These are phyloP conservation scores for Elymus sibiricus DNA, from an alignment of 176 grass and related monocot species.

Conservation along the genomic window DNA sequence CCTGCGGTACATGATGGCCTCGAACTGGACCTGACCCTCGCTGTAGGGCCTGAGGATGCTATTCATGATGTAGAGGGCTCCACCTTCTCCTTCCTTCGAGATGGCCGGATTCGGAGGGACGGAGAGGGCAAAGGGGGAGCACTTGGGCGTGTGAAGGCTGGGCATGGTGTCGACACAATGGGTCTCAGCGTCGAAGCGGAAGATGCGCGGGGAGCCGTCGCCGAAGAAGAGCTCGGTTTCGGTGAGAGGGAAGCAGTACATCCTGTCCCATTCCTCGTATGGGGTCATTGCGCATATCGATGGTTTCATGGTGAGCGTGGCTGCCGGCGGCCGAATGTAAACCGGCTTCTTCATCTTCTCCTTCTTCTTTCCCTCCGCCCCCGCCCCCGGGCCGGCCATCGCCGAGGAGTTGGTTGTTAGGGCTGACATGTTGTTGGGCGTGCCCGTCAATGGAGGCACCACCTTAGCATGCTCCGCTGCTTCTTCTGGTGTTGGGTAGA, in stretches of 20 bases:
- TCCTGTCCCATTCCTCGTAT: neutral
- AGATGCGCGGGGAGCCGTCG: neutral
- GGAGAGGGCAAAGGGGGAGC: neutral
- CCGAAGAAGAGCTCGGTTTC: neutral
- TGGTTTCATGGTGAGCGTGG: neutral
- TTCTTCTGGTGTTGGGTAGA: neutral
- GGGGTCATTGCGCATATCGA: neutral
- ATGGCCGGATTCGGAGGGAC: neutral
- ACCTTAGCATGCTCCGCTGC: neutral
- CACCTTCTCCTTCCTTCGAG: neutral
- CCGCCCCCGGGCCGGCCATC: too few relatives aligned
- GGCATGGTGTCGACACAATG: neutral
- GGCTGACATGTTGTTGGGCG: neutral
- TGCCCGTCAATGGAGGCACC: neutral
- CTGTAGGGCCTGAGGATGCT: accelerated
- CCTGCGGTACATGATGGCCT: neutral
- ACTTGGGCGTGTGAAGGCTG: neutral
- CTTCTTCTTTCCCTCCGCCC: neutral
- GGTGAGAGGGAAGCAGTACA: neutral
- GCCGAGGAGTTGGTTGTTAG: neutral
- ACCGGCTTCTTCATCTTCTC: neutral
- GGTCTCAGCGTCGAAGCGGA: neutral
- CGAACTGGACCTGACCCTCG: neutral
- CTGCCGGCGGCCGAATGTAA: neutral
- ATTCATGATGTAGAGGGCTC: neutral